Conservation (phyloP, 2,329 filamentous ascomycete genomes). For the Pseudopyricularia cyperi region DNA sequence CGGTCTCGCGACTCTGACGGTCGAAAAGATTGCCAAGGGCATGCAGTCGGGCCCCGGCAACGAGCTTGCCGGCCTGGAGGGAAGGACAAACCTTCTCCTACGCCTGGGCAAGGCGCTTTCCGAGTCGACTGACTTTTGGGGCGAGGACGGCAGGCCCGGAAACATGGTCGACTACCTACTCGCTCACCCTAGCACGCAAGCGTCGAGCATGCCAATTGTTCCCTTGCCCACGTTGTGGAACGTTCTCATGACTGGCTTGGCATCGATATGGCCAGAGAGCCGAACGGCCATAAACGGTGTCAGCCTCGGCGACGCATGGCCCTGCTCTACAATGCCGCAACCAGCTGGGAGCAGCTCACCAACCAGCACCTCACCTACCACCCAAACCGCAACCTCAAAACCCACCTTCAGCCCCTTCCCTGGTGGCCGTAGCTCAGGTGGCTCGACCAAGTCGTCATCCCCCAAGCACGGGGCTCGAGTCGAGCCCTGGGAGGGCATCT, state of each 20-base stretch:
- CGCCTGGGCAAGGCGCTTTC: constrained; percentile 62
- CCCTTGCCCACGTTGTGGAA: constrained; percentile 82
- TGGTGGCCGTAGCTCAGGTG: constrained; percentile 16
- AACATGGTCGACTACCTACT: constrained; percentile 96
- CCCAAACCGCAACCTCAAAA: not conserved
- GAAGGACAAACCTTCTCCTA: constrained; percentile 66
- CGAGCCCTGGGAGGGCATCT: constrained; percentile 64
- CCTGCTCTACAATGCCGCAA: constrained; percentile 67
- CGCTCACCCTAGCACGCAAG: constrained; percentile 78
- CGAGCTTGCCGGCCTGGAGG: constrained; percentile 72
- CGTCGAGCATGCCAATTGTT: constrained; percentile 77
- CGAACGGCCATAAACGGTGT: constrained; percentile 79
- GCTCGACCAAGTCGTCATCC: constrained; percentile 30
- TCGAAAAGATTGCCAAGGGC: constrained; percentile 62
- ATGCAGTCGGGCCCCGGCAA: constrained; percentile 76
- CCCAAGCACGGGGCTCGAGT: constrained; percentile 39
- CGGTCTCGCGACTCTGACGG: constrained; percentile 61
- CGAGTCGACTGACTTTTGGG: constrained; percentile 72
- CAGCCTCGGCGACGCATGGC: constrained; percentile 89
- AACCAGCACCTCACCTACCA: constrained; percentile 16
- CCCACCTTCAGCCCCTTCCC: constrained; percentile 39
- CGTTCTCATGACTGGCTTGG: constrained; percentile 75
- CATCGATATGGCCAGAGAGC: constrained; percentile 77
- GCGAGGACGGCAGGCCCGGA: constrained; percentile 69
- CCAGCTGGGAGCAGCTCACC: constrained; percentile 21